Evolutionary conservation across 495 filamentous ascomycete species (phyloP).

Genomic region (Lasiosphaeriaceae sp.): DNA sequence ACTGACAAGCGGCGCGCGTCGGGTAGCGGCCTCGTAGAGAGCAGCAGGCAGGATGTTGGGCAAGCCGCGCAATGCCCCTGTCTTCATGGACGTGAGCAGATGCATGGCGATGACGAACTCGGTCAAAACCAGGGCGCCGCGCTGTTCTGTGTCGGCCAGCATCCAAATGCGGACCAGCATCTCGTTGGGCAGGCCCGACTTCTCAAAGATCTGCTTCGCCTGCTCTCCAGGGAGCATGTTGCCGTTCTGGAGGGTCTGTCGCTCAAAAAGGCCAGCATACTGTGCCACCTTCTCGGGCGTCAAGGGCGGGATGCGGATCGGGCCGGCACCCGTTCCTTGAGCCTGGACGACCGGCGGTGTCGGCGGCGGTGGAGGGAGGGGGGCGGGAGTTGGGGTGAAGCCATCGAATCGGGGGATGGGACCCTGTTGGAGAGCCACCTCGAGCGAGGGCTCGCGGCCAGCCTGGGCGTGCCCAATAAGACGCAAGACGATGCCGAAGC

Average conservation of each 20-base stretch:
- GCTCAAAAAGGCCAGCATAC: constrained; percentile 82
- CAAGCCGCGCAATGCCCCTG: constrained; percentile 70
- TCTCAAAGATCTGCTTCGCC: constrained; percentile 93
- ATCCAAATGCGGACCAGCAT: constrained; percentile 91
- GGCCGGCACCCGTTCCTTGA: constrained; percentile 61
- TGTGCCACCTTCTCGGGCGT: constrained; percentile 85
- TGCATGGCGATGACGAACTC: constrained; percentile 99
- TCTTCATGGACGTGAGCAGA: constrained; percentile 84
- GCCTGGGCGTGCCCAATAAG: constrained; percentile 95
- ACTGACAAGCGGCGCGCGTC: constrained; percentile 56
- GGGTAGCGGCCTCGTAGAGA: constrained; percentile 86
- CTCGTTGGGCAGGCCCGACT: constrained; percentile 85
- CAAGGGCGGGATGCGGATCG: constrained; percentile 85
- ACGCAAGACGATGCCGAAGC: constrained; percentile 85
- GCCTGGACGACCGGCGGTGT: constrained; percentile 53
- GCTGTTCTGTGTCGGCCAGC: constrained; percentile 86
- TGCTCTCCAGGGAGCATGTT: constrained; percentile 77
- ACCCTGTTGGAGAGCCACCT: constrained; percentile 67
- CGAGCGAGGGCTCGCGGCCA: constrained; percentile 70
- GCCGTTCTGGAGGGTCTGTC: constrained; percentile 73
- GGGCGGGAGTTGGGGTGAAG: constrained; percentile 44
- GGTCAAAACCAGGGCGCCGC: constrained; percentile 79
- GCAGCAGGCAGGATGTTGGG: constrained; percentile 79
- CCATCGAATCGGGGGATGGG: constrained; percentile 93
- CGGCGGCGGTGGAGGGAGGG: constrained; percentile 42